A percentile compares a stretch with the other conserved stretches of the same genome.
These are phyloP conservation scores for Linanthus parryae DNA, from an alignment of 148 eudicot genomes.

Conservation along the genomic window DNA sequence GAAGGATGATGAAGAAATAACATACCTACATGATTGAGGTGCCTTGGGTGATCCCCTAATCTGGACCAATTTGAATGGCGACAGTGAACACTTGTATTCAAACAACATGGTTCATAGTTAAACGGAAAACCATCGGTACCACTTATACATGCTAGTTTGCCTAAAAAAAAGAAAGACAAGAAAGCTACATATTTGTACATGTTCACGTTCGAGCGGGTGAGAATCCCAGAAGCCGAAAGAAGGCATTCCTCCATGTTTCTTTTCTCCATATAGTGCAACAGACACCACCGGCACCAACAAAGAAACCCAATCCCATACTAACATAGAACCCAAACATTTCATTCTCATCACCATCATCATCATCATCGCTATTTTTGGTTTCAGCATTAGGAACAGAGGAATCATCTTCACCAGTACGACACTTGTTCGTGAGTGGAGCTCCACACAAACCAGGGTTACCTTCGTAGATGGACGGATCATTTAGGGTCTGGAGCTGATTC, in stretches of 20 bases:
- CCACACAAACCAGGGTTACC: constrained; percentile 18
- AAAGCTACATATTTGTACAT: too few relatives aligned
- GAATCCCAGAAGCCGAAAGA: background rate
- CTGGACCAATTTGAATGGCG: too few relatives aligned
- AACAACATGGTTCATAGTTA: too few relatives aligned
- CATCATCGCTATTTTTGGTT: too few relatives aligned
- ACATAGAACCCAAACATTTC: constrained; percentile 9
- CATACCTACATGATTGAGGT: too few relatives aligned
- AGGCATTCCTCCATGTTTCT: background rate
- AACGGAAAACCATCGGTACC: too few relatives aligned
- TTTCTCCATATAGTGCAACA: constrained; percentile 6
- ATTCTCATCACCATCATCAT: background rate
- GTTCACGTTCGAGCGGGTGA: too few relatives aligned
- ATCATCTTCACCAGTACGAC: background rate
- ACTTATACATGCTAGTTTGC: too few relatives aligned
- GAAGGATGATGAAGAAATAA: too few relatives aligned
- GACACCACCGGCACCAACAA: constrained; percentile 13
- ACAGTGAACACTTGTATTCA: too few relatives aligned
- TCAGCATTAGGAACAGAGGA: background rate
- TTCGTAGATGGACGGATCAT: constrained; percentile 16
- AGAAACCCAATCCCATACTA: constrained; percentile 8
- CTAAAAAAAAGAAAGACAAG: too few relatives aligned
- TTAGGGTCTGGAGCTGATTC: constrained; percentile 11
- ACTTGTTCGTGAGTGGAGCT: constrained; percentile 1
- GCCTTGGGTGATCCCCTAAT: too few relatives aligned